Base-by-base conservation (phyloP, 805 yeast genomes). In the Candida berthetii region DNA sequence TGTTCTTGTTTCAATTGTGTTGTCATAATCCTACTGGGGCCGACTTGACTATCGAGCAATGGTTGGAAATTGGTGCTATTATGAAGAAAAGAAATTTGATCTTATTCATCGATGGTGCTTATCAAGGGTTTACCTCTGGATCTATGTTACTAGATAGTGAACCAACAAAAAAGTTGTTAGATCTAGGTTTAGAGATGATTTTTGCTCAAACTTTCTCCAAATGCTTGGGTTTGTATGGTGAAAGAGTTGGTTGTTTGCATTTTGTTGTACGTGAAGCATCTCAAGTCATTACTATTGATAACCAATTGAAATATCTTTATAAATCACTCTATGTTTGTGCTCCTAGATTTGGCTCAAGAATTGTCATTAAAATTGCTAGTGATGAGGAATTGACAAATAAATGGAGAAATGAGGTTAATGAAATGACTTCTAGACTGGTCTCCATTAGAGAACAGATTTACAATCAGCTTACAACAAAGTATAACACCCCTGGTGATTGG, bases 21-120 rank as follows among this genome's bases (percentile, higher is more conserved):
- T 87, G 91, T 54, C 95, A 85, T 68, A 85, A 85, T 69, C 95
- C 95, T 43, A 85, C 95, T 34, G 95, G 95, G 52, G 82, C 84
- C 64, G 95, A 85, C 60, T 85, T 88, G 46, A 75, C 80, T 24
- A 61, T 68, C 25, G 82, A 74, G 49, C 85, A 85, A 59, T 85
- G 91, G 91, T 74, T 74, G 48, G 64, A 73, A 61, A 81, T 85
- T 34, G 69, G 81, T 55, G 72, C 76, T 35, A 73, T 80, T 37
- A 60, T 80, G 40, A 63, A 71, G 52, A 54, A 62, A 40, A 77
- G 74, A 61, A 65, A 71, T 40, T 76, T 82, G 46, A 74, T 80
- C 66, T 88, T 89, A 35, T 68, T 85, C 62, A 78, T 85, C 50
- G 95, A 85, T 67, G 77, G 79, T 79, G 95, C 95, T 5, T 85